phyloP scores from a whole-genome alignment of 257 asterid species.

The Rauvolfia tetraphylla region DNA sequence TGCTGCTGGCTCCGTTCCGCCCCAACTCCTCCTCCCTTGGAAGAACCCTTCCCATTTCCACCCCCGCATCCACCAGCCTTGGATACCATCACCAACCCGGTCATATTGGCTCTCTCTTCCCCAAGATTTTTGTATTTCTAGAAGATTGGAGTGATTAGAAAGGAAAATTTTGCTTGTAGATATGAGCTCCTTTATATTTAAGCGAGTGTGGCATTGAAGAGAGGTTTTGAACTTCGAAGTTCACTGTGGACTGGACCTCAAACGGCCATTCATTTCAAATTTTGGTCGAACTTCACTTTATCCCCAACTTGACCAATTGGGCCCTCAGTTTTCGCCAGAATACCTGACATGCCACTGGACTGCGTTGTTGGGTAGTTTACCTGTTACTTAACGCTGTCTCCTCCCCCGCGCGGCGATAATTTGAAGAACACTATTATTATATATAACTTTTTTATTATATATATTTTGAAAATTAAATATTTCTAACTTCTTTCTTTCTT shows the following conservation, averaged over 20 bases:
- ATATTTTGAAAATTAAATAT: no score
- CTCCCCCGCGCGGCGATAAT: no score
- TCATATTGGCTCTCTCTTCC: slow-evolving; percentile 25
- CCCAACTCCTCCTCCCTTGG: background rate
- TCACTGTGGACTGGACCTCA: slow-evolving; percentile 36
- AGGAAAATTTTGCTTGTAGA: slow-evolving; percentile 1
- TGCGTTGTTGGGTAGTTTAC: background rate
- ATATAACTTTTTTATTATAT: no score
- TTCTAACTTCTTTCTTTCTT: no score
- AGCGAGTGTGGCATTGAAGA: slow-evolving; percentile 25
- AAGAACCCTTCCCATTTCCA: slow-evolving; percentile 20
- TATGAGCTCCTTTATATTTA: slow-evolving; percentile 5
- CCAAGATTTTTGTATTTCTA: slow-evolving; percentile 7
- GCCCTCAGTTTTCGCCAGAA: slow-evolving; percentile 2
- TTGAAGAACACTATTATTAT: background rate
- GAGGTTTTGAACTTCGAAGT: slow-evolving; percentile 39
- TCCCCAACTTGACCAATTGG: background rate
- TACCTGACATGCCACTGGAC: slow-evolving; percentile 11
- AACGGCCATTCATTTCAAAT: slow-evolving; percentile 80
- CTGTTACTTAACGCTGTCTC: background rate
- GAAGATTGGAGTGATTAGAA: background rate
- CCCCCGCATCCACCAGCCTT: slow-evolving; percentile 55
- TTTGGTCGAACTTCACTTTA: slow-evolving; percentile 13
- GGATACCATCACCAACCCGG: slow-evolving; percentile 73
- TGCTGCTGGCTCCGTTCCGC: slow-evolving; percentile 39